Base-by-base conservation (phyloP, 306 rosid species). In the Cucumis hystrix region DNA sequence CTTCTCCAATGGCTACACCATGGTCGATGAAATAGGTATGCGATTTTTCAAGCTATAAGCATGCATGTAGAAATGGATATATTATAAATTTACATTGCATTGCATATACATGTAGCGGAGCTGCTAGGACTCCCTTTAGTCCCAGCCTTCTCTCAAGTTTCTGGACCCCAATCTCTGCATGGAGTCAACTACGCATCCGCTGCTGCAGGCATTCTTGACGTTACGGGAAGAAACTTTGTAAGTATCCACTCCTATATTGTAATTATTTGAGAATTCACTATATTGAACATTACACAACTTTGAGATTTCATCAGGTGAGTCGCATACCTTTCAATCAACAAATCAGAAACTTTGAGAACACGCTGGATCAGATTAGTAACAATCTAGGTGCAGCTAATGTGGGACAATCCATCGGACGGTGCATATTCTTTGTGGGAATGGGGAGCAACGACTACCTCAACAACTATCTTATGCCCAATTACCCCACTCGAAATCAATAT, bases 371-470 rank as follows among this genome's bases (percentile, higher is more conserved):
- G 75, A 76, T 95, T 6, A 86, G 80, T 7, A 83, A 64, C 8
- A 86, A 78, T 74, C 79, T 92, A 55, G 96, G 96, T 37, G 91
- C 90, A 14, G 91, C 75, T 9, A 60, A 85, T 23, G 75, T 87
- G 85, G 89, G 87, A 1, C 57, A 71, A 45, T 82, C 77, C 1
- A 86, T 89, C 58, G 86, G 84, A 37, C 77, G 70, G 23, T 88
- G 93, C 81, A 77, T 94, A 14, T 92, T 92, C 86, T 95, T 90
- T 72, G 88, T 95, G 30, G 97, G 96, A 83, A 92, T 95, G 96
- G 98, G 98, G 10, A 90, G 96, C 90, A 95, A 95, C 78, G 98
- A 95, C 87, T 95, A 95, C 85, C 86, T 95, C 3, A 95, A 95
- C 82, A 95, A 92, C 75, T 92, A 92, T 75, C 97, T 95, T 21